These are phyloP conservation scores for Thermomucor indicae-seudaticae DNA, from an alignment of 371 early-diverging fungal genomes.

Conservation along the genomic window DNA sequence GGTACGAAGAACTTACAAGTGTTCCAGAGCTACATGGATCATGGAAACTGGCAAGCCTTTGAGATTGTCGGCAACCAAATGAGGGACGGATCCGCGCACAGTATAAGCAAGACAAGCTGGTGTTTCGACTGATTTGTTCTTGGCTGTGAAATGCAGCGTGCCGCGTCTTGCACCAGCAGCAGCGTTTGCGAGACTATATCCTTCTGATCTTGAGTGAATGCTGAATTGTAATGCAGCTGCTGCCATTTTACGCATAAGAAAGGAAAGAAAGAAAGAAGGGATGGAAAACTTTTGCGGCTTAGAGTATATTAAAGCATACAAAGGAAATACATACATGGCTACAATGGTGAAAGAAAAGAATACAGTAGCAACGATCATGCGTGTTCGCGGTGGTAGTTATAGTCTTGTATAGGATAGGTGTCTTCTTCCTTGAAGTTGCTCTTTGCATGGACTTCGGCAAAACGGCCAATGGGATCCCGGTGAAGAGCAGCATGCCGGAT, in stretches of 20 bases:
- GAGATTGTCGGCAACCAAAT: slow-evolving; percentile 65
- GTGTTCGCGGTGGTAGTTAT: slow-evolving; percentile 8
- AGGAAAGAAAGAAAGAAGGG: too few species aligned
- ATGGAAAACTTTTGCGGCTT: too few species aligned
- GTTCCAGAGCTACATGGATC: slow-evolving; percentile 51
- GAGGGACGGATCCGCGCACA: slow-evolving; percentile 69
- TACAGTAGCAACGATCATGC: neutral
- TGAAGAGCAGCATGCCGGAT: slow-evolving; percentile 55
- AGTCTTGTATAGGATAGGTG: slow-evolving; percentile 5
- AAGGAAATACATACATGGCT: too few species aligned
- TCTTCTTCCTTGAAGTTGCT: slow-evolving; percentile 1
- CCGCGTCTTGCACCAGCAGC: slow-evolving; percentile 40
- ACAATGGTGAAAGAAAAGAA: too few species aligned
- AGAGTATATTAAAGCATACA: too few species aligned
- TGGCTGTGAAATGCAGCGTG: slow-evolving; percentile 30
- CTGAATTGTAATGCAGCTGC: too few species aligned
- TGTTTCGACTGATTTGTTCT: slow-evolving; percentile 49
- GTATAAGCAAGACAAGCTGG: slow-evolving; percentile 72
- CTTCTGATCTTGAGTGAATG: too few species aligned
- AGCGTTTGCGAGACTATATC: too few species aligned
- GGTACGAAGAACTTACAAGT: slow-evolving; percentile 46
- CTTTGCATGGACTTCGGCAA: slow-evolving; percentile 14
- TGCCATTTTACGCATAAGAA: too few species aligned
- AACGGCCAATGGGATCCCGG: slow-evolving; percentile 32
- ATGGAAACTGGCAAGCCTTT: slow-evolving; percentile 40